phyloP scores from a whole-genome alignment of 2,329 filamentous ascomycete species.

The Botrytis byssoidea region DNA sequence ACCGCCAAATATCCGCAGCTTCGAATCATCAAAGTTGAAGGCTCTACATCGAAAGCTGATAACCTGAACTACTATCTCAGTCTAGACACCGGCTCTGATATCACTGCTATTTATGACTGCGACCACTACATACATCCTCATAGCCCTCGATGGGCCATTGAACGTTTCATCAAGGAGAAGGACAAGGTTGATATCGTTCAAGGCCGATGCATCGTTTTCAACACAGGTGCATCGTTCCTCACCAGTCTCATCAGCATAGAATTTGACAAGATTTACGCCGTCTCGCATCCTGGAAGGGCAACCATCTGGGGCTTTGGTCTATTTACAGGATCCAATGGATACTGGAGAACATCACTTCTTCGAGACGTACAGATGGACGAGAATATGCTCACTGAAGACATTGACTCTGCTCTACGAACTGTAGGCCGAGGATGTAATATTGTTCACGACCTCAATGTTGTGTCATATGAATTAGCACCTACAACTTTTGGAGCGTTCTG shows the following conservation, averaged over 20 bases:
- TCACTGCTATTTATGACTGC: constrained; percentile 50
- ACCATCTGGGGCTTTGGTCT: constrained; percentile 49
- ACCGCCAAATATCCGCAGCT: constrained; percentile 43
- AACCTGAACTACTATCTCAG: constrained; percentile 50
- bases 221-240: constrained; percentile 45
- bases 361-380: constrained; percentile 49
- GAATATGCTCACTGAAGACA: constrained; percentile 50
- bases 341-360: constrained; percentile 47
- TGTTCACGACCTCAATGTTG: constrained; percentile 50
- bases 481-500: constrained; percentile 46
- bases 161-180: constrained; percentile 45
- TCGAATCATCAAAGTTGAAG: constrained; percentile 47
- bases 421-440: constrained; percentile 41
- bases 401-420: constrained; percentile 49
- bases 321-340: constrained; percentile 47
- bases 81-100: constrained; percentile 45
- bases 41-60: constrained; percentile 50
- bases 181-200: constrained; percentile 48
- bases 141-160: constrained; percentile 48
- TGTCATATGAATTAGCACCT: constrained; percentile 50
- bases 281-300: constrained; percentile 49
- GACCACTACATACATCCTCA: constrained; percentile 52
- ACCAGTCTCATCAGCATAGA: constrained; percentile 50
- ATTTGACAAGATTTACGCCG: constrained; percentile 53
- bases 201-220: constrained; percentile 50